A percentile compares a stretch with the other conserved stretches of the same genome.
phyloP scores from a whole-genome alignment of 208 protist species.

The Leishmania amazonensis region DNA sequence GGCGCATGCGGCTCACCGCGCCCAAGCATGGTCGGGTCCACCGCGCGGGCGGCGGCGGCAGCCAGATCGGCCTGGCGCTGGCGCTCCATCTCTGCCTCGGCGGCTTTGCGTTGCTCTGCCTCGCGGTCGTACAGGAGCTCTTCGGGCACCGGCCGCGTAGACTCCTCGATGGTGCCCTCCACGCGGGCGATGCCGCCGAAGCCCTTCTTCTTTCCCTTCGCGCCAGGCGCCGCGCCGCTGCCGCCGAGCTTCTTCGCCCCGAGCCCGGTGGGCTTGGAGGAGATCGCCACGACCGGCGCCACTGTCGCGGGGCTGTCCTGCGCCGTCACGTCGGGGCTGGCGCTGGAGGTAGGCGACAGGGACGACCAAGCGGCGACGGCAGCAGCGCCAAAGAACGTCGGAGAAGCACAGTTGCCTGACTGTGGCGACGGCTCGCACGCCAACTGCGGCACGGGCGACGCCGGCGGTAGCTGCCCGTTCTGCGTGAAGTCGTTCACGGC shows the following conservation, averaged over 20 bases:
- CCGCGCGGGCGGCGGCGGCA: constrained; percentile 27
- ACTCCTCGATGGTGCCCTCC: constrained; percentile 55
- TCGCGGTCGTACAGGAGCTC: constrained; percentile 55
- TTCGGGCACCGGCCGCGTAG: constrained; percentile 51
- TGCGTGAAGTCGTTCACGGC: constrained; percentile 53
- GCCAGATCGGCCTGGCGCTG: constrained; percentile 29
- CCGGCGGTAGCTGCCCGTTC: constrained; percentile 12
- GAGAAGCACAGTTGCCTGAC: background rate
- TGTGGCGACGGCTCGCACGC: background rate
- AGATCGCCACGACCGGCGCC: constrained; percentile 36
- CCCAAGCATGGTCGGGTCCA: constrained; percentile 24
- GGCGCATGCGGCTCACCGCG: background rate
- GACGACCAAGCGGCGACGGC: constrained; percentile 7
- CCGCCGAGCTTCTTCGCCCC: constrained; percentile 24
- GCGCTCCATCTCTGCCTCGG: constrained; percentile 39
- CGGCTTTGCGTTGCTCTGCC: constrained; percentile 30
- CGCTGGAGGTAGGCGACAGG: constrained; percentile 13
- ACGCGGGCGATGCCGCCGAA: constrained; percentile 54
- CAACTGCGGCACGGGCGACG: background rate
- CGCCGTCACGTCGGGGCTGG: constrained; percentile 9
- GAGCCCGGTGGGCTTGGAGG: constrained; percentile 24
- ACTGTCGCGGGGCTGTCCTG: constrained; percentile 34
- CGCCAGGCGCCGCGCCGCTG: constrained; percentile 13
- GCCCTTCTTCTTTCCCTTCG: constrained; percentile 53
- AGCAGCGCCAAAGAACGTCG: constrained; percentile 4